Conservation (phyloP, 1,284 basidiomycete genomes). For the Mycena sp. region DNA sequence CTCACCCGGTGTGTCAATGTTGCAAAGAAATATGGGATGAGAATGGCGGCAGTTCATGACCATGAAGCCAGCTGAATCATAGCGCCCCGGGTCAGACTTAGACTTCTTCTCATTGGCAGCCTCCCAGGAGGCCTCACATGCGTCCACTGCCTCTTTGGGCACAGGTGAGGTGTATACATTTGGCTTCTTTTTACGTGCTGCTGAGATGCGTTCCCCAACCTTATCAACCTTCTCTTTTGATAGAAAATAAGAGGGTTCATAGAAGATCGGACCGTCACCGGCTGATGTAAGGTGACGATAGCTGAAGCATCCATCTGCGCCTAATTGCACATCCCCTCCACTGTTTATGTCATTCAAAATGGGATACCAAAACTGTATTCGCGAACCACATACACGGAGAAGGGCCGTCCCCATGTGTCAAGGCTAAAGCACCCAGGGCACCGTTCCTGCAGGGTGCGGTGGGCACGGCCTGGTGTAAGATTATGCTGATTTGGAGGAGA, state of each 20-base stretch:
- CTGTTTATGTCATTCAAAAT: too few species aligned
- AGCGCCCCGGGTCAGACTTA: too few species aligned
- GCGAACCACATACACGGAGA: neutral
- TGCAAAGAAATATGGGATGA: constrained; percentile 46
- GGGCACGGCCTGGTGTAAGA: neutral
- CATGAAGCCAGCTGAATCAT: too few species aligned
- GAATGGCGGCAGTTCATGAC: too few species aligned
- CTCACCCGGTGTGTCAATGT: constrained; percentile 53
- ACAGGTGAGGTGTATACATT: too few species aligned
- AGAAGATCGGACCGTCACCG: constrained; percentile 1
- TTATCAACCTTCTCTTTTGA: constrained; percentile 3
- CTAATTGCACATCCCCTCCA: constrained; percentile 8
- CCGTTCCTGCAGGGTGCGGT: constrained; percentile 1
- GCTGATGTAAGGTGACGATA: neutral
- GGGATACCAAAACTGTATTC: too few species aligned
- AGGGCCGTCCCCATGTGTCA: neutral
- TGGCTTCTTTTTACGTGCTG: too few species aligned
- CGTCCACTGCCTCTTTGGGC: too few species aligned
- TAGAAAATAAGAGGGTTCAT: neutral
- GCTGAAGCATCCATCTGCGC: constrained; percentile 12
- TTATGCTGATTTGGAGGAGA: neutral
- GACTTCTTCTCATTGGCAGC: too few species aligned
- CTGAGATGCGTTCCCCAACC: neutral
- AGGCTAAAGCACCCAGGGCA: constrained; percentile 5
- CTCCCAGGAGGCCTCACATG: too few species aligned